A percentile compares a stretch with the other conserved stretches of the same genome.
These are phyloP conservation scores for Hordeum pubiflorum DNA, from an alignment of 202 grass and related monocot genomes.

Conservation along the genomic window DNA sequence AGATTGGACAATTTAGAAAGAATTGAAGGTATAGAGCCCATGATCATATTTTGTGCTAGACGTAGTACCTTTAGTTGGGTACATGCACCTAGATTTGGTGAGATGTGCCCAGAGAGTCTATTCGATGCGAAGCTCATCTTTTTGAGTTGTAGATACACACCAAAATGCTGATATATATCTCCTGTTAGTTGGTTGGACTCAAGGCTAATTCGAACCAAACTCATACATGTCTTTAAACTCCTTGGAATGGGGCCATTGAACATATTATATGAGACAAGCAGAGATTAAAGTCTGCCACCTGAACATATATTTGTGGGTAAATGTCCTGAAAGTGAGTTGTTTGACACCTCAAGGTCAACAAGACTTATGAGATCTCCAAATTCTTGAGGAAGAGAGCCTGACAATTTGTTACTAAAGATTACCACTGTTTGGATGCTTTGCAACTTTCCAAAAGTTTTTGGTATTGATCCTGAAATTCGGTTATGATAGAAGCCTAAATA, in stretches of 20 bases:
- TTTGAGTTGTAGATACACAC: background rate
- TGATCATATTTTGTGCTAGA: background rate
- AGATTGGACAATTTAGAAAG: constrained; percentile 6
- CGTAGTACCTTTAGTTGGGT: background rate
- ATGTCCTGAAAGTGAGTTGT: constrained; percentile 12
- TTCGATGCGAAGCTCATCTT: accelerated
- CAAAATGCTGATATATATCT: background rate
- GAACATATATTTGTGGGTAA: constrained; percentile 13
- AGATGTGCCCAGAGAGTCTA: background rate
- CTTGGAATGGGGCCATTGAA: background rate
- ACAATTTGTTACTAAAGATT: background rate
- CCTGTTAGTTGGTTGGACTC: background rate
- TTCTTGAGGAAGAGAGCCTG: background rate
- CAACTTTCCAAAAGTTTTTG: background rate
- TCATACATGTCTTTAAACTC: background rate
- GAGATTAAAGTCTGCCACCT: background rate
- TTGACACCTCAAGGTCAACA: accelerated
- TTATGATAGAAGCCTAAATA: background rate
- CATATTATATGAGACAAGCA: background rate
- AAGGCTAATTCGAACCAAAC: background rate
- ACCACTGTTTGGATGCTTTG: background rate
- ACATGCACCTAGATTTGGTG: background rate
- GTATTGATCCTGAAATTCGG: background rate
- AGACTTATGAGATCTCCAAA: background rate
- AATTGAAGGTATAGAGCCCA: background rate